These are phyloP conservation scores for Eruca vesicaria DNA, from an alignment of 441 rosid genomes.

Conservation along the genomic window DNA sequence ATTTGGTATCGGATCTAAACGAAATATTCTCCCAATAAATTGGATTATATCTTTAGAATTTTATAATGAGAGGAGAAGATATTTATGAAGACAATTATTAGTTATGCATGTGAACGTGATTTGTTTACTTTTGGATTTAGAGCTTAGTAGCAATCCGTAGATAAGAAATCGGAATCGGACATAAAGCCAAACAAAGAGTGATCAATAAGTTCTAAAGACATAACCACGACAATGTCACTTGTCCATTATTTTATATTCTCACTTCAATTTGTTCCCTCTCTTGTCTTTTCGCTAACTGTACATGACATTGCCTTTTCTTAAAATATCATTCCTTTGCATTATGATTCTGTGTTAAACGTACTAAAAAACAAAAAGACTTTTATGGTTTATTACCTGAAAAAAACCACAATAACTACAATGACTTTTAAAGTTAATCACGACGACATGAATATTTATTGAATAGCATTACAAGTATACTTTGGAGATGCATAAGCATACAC, in stretches of 20 bases:
- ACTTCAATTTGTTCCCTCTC: slow-evolving; percentile 23
- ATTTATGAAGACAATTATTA: slow-evolving; percentile 22
- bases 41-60: neutral
- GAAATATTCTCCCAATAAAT: slow-evolving; percentile 8
- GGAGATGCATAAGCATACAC: slow-evolving; percentile 12
- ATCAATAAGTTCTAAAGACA: slow-evolving; percentile 12
- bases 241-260: slow-evolving; percentile 20
- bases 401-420: neutral
- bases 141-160: neutral
- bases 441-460: neutral
- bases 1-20: slow-evolving; percentile 19
- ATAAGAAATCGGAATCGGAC: slow-evolving; percentile 11
- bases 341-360: slow-evolving; percentile 7
- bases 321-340: slow-evolving; percentile 10
- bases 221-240: slow-evolving; percentile 30
- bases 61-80: slow-evolving; percentile 14
- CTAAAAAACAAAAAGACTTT: neutral
- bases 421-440: neutral
- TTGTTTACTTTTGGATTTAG: slow-evolving; percentile 11
- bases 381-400: neutral
- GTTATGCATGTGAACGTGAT: slow-evolving; percentile 10
- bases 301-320: slow-evolving; percentile 34
- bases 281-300: slow-evolving; percentile 21
- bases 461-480: slow-evolving; percentile 2
- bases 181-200: slow-evolving; percentile 25